Evolutionary conservation across 768 basidiomycete genomes (phyloP), one percentile per base, ranked within the genome.

Genomic region (Hydnum rufescens): DNA sequence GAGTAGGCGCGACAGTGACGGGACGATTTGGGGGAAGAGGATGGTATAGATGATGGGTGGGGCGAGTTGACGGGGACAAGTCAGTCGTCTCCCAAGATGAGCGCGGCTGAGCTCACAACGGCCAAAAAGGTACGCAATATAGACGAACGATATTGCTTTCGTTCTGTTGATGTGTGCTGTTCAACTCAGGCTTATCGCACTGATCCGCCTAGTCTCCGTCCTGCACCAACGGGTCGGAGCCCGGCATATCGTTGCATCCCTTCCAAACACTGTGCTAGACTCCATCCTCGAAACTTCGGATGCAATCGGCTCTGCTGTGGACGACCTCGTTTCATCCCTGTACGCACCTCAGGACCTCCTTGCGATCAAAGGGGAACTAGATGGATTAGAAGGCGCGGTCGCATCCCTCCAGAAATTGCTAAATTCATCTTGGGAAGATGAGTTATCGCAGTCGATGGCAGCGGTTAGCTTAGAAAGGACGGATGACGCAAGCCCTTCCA

Each of bases 261-360:
- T 19, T 42, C 25, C 44, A 25, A 49, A 5, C 26, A 26, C 32
- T n/a, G 52, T 25, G 19, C 23, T 55, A 29, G 55, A 56, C 31
- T 31, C 25, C 2, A 19, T 29, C 6, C 32, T 56, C 26, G 25
- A 13, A 5, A 26, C 22, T 18, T 56, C 55, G 6, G 49, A 19
- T 19, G 6, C 26, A n/a, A 42, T 56, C 3, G 46, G 39, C 19
- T 54, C 55, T 1, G 18, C 32, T 16, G 23, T 54, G 26, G 55
- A 56, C 46, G 55, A 56, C 31, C 55, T 56, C 8, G 54, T 56
- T 4, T 25, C 55, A 5, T 56, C 55, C 22, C 54, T 56, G n/a
- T n/a, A n/a, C n/a, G n/a, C n/a, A n/a, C n/a, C n/a, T n/a, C n/a
- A n/a, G n/a, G n/a, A n/a, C n/a, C n/a, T n/a, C n/a, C n/a, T n/a